phyloP scores from a whole-genome alignment of 139 green algal genomes.

The Closterium sp. region DNA sequence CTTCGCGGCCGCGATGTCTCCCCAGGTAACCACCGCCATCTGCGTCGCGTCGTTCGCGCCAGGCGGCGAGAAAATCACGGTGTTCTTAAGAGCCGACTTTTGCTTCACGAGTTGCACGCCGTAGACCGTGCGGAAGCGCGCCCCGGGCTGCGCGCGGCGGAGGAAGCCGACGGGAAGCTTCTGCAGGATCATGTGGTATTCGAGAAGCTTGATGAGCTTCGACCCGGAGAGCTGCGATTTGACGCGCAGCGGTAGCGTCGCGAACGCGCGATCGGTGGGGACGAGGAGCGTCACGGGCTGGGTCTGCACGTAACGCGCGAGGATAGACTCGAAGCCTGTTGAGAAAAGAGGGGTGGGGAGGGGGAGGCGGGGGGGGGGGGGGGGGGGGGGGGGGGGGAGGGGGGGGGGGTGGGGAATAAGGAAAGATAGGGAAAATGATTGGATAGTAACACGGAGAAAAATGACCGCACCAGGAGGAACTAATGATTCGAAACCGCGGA shows the following conservation, averaged over 20 bases:
- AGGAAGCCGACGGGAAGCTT: not conserved
- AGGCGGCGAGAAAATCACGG: not conserved
- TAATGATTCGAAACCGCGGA: no score
- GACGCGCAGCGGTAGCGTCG: not conserved
- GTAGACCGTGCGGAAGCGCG: conserved; percentile 2
- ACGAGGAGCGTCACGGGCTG: not conserved
- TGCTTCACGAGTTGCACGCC: conserved; percentile 4
- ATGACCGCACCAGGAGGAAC: no score
- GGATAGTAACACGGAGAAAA: no score
- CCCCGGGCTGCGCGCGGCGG: not conserved
- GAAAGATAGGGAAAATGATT: no score
- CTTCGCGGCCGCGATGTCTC: not conserved
- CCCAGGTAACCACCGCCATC: conserved; percentile 1
- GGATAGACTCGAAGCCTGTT: not conserved
- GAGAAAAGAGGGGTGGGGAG: not conserved
- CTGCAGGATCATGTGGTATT: conserved; percentile 9
- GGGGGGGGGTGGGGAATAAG: not conserved
- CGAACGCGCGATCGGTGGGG: not conserved
- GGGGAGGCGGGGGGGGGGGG: no score
- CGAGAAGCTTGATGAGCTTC: conserved; percentile 2
- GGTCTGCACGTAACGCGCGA: not conserved
- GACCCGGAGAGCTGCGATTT: not conserved
- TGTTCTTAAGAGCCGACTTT: not conserved
- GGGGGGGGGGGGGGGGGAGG: no score
- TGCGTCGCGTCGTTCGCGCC: not conserved